Conservation (phyloP, 164 flowering plant genomes). For the Umbellularia californica region DNA sequence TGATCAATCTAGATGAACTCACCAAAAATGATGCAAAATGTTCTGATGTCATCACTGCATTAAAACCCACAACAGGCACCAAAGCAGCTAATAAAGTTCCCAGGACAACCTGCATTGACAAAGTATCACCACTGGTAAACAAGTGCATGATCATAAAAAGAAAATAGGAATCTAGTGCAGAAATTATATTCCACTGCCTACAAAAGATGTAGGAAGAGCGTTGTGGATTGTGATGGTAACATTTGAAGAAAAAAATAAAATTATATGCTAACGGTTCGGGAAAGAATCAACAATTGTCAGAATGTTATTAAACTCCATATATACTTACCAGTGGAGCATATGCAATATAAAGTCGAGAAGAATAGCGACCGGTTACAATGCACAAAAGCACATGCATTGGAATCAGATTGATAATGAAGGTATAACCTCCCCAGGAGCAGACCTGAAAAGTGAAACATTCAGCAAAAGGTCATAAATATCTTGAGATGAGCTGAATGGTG, state of each 20-base stretch:
- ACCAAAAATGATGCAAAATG: conserved; percentile 99
- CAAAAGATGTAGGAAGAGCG: background rate
- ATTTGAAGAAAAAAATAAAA: background rate
- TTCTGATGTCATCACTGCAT: conserved; percentile 99
- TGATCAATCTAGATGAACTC: conserved; percentile 20
- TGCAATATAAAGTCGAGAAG: conserved; percentile 88
- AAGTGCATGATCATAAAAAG: background rate
- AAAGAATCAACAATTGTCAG: background rate
- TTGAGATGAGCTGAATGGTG: conserved; percentile 1
- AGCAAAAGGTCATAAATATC: background rate
- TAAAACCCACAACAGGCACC: conserved; percentile 99
- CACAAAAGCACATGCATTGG: conserved; percentile 98
- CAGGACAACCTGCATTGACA: conserved; percentile 66
- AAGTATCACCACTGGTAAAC: background rate
- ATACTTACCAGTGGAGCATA: conserved; percentile 95
- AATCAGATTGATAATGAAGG: conserved; percentile 94
- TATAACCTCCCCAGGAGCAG: conserved; percentile 99
- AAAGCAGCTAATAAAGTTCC: conserved; percentile 89
- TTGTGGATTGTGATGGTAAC: background rate
- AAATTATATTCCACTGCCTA: background rate
- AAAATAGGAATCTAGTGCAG: background rate
- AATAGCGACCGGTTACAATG: conserved; percentile 96
- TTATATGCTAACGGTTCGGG: background rate
- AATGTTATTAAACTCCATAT: background rate
- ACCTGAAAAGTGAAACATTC: conserved; percentile 46